Evolutionary conservation across 768 basidiomycete species (phyloP), one percentile per base, ranked within the genome.

Genomic region (Lentinus brumalis): DNA sequence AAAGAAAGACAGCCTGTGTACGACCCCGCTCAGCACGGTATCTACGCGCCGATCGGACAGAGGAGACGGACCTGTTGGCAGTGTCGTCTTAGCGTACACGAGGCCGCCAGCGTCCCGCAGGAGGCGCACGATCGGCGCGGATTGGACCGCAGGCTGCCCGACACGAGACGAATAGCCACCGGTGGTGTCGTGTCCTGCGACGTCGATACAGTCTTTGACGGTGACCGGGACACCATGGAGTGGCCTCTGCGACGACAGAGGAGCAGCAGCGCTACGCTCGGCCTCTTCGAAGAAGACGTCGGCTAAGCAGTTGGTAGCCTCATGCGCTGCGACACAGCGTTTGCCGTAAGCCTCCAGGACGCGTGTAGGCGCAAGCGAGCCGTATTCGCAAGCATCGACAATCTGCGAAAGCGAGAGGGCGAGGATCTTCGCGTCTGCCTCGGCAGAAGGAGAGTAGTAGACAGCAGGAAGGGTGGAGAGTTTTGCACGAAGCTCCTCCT

Each of bases 141-240:
- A 78, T 40, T 70, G 69, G 35, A 59, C 60, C 42, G 66, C 76
- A 10, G 76, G 80, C 51, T 68, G 73, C 57, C 69, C 75, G 50
- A 67, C 75, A 40, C 58, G 76, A 47, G 69, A 73, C 14, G 77
- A 81, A 69, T 71, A 78, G 15, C 81, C 81, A 9, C 79, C 53
- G 6, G 80, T 81, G 12, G 79, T 76, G 66, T 83, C 81, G 42
- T 78, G 75, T 2, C 81, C 83, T 44, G 72, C 71, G 52, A 84
- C 66, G 63, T 79, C 71, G 59, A 81, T 71, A 51, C 71, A 75
- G 66, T 84, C 83, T 63, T 84, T 84, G 62, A 85, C 42, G 52
- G 79, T 79, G 58, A 84, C 70, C 5, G 77, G 81, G 1, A 84
- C 75, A 21, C 83, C 83, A 15, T 79, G 75, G 11, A 84, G 71